Base-by-base conservation (phyloP, 768 basidiomycete genomes). In the Cantharellus anzutake region DNA sequence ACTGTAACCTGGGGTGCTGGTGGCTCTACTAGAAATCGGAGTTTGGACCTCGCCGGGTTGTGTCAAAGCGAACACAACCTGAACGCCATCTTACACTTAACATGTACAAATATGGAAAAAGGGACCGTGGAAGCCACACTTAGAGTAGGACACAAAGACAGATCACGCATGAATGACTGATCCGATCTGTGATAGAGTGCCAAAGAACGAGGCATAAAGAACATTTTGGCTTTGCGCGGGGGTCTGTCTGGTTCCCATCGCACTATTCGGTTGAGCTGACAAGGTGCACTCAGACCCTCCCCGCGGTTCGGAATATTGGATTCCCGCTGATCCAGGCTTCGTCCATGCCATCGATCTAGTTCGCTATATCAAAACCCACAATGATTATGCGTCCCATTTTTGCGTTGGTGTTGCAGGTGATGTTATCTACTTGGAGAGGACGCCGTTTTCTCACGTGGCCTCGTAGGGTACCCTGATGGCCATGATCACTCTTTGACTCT, bases 1-100 rank as follows among this genome's bases (percentile, higher is more conserved):
- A 92, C 84, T 66, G 78, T 98, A 29, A 98, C 96, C 66, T 98
- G 96, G 96, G 96, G 96, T 51, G 94, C 96, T 0, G 94, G 96
- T 5, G 94, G 96, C 2, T 81, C 82, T 4, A 98, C 94, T 0
- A 89, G 80, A 65, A 86, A 92, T 41, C 78, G 86, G 40, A 88
- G 82, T 67, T 73, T 99, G 44, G 91, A 93, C 64, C 78, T 99
- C 2, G 93, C 92, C 0, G 79, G 78, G 5, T 70, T 89, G 59
- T 80, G 80, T 1, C 87, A 91, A 68, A 72, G 74, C 16, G 79
- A 82, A 59, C 78, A 87, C 70, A 81, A 78, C 1, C 72, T 93
- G 51, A 88, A 96, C 65, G 92, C 90, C 0, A 79, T 96, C 62
- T 74, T 99, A 68, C 96, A 99, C 73, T 70, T 99, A 64, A 97